Percentiles rank a stretch among this genome's conserved stretches.
phyloP scores from a whole-genome alignment of 768 basidiomycete species.

The Lyophyllum decastes region DNA sequence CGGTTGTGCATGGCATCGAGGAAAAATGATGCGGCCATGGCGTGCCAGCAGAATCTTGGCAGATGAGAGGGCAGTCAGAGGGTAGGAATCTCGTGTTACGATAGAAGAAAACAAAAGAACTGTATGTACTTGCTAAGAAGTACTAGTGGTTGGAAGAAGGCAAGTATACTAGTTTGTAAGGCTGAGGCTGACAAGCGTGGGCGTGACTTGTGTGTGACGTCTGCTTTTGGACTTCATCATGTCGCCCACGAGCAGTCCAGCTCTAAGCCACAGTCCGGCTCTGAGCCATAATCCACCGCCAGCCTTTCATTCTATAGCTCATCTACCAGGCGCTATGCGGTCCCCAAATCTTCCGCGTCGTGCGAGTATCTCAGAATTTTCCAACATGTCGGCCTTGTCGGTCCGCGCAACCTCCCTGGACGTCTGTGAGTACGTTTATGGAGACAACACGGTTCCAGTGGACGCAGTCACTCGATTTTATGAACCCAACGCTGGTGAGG shows the following conservation, averaged over 20 bases:
- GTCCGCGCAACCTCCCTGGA: constrained; percentile 63
- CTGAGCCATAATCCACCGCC: background rate
- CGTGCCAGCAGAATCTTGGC: too few relatives aligned
- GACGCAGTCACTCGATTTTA: constrained; percentile 64
- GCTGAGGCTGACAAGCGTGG: constrained; percentile 26
- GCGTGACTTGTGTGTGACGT: constrained; percentile 40
- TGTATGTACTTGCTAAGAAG: too few relatives aligned
- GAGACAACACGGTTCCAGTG: constrained; percentile 50
- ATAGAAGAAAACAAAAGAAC: too few relatives aligned
- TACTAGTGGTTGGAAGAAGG: too few relatives aligned
- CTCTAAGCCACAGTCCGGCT: background rate
- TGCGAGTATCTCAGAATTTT: constrained; percentile 10
- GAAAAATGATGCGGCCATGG: too few relatives aligned
- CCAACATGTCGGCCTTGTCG: constrained; percentile 40
- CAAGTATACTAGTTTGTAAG: constrained; percentile 31
- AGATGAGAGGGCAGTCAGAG: too few relatives aligned
- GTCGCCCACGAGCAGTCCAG: background rate
- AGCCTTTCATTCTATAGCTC: background rate
- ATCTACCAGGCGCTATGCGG: background rate
- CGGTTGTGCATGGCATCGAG: too few relatives aligned
- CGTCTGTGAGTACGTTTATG: constrained; percentile 71
- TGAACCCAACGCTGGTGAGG: constrained; percentile 68
- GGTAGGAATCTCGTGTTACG: too few relatives aligned
- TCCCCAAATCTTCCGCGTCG: constrained; percentile 1
- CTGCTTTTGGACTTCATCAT: background rate